phyloP scores from a whole-genome alignment of 352 stramenopile genomes.

The Phytophthora ohioensis region DNA sequence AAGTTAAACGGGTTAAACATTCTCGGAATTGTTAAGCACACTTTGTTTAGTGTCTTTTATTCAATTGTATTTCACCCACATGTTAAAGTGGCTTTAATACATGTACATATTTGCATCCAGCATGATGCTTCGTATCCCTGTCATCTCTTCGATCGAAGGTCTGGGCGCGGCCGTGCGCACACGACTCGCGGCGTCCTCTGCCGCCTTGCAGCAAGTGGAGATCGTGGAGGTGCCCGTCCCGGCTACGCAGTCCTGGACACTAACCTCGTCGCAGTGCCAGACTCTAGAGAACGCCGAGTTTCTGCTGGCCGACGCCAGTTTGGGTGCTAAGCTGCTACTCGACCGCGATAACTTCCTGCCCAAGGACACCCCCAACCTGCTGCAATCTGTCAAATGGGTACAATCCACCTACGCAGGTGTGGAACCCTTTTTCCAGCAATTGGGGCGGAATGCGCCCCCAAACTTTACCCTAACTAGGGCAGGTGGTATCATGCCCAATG shows the following conservation, averaged over 20 bases:
- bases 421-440: constrained; percentile 47
- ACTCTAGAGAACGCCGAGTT: constrained; percentile 40
- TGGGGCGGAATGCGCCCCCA: constrained; percentile 16
- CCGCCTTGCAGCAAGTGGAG: constrained; percentile 31
- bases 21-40: too few species aligned
- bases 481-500: constrained; percentile 53
- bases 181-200: constrained; percentile 19
- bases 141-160: constrained; percentile 51
- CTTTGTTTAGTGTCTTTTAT: too few species aligned
- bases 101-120: too few species aligned
- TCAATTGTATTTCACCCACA: background rate
- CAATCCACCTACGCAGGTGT: constrained; percentile 63
- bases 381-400: constrained; percentile 51
- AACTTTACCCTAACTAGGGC: constrained; percentile 52
- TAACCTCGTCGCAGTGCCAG: constrained; percentile 32
- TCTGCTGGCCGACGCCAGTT: constrained; percentile 43
- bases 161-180: constrained; percentile 36
- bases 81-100: background rate
- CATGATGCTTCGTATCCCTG: constrained; percentile 42
- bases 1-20: too few species aligned
- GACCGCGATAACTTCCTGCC: constrained; percentile 16
- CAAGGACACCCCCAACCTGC: constrained; percentile 18
- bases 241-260: constrained; percentile 19
- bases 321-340: constrained; percentile 41
- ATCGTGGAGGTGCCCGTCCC: constrained; percentile 45